phyloP scores from a whole-genome alignment of 495 filamentous ascomycete genomes.

The Tuber umbilicatum region DNA sequence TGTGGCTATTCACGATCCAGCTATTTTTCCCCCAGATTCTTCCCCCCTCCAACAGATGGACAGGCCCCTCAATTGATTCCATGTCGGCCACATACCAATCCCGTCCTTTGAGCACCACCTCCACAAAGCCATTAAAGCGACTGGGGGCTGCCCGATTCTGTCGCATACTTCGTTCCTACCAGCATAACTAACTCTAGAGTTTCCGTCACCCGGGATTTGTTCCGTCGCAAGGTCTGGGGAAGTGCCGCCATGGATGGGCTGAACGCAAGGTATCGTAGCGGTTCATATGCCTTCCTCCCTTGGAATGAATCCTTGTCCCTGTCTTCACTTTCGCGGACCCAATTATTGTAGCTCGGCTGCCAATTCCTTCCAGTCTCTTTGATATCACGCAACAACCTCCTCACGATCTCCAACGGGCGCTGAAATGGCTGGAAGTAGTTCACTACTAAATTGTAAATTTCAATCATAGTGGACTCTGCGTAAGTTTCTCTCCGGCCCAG shows the following conservation, averaged over 20 bases:
- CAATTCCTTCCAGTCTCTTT: no score
- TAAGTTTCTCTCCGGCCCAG: not conserved
- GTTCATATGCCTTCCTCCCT: conserved; percentile 5
- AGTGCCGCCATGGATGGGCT: not conserved
- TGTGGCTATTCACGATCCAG: not conserved
- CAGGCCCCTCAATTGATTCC: not conserved
- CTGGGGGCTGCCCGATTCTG: conserved; percentile 3
- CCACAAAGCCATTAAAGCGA: not conserved
- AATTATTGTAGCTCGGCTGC: not conserved
- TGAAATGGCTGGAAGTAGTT: no score
- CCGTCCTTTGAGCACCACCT: not conserved
- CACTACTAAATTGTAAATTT: no score
- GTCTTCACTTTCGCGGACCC: not conserved
- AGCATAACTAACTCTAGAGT: conserved; percentile 3
- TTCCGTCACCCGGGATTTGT: no score
- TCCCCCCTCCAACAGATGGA: not conserved
- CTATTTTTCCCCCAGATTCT: no score
- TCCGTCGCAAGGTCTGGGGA: not conserved
- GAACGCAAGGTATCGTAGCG: not conserved
- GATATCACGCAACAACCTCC: no score
- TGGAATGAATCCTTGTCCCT: not conserved
- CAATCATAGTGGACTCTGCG: no score
- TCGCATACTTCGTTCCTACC: not conserved
- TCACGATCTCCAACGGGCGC: no score
- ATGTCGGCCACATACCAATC: not conserved